Base-by-base conservation (phyloP, 2,329 filamentous ascomycete species). In the Colletotrichum gigasporum region DNA sequence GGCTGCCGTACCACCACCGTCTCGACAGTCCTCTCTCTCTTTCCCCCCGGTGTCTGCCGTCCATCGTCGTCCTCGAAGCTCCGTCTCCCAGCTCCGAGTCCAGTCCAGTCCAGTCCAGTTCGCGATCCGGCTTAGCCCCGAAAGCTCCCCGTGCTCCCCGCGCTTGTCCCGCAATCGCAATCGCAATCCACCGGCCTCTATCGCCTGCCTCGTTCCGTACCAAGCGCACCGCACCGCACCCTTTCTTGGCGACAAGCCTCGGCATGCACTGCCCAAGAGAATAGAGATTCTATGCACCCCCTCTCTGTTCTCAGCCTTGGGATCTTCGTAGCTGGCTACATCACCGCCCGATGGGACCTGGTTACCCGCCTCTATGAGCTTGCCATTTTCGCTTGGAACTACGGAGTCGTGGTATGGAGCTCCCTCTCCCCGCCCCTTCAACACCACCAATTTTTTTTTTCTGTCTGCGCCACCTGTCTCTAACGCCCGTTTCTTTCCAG, bases 291-390 rank as follows among this genome's bases (percentile, higher is more conserved):
- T 86, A 98, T 98, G 95, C 94, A 97, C 93, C 93, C 94, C 75
- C 97, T 98, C 84, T 98, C 95, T 69, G 85, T 95, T 79, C 88
- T 97, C 80, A 97, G 94, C 75, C 90, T 97, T 82, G 94, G 92
- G 82, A 97, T 99, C 84, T 99, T 99, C 85, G 91, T 98, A 86
- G 95, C 96, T 83, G 96, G 96, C 80, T 99, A 99, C 86, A 98
- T 95, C 79, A 99, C 96, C 82, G 96, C 96, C 76, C 92, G 96
- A 85, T 99, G 96, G 94, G 96, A 98, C 82, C 90, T 99, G 68
- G 94, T 97, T 71, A 97, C 95, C 72, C 91, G 94, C 74, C 87
- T 98, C 73, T 97, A 97, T 90, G 95, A 99, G 81, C 89, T 99
- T 73, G 92, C 93, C 71, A 91, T 97, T 70, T 99, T 98, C 79